Percentiles rank a stretch among this genome's conserved stretches.
Conservation (phyloP, 108 stramenopile genomes). For the Cylindrotheca fusiformis region DNA sequence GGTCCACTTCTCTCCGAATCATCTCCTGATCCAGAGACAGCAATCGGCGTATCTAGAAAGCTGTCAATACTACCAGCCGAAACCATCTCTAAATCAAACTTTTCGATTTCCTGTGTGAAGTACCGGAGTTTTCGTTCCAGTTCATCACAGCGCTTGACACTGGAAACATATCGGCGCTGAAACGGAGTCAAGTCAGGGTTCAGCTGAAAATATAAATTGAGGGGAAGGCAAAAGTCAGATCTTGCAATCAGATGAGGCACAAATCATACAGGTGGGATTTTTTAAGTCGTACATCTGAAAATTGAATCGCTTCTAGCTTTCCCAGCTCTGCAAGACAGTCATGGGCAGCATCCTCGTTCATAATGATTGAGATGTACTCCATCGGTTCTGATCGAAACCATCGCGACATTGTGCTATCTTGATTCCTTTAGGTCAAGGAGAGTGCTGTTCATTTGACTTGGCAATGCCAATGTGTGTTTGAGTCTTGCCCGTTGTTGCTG, state of each 20-base stretch:
- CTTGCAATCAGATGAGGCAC: background rate
- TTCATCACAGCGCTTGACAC: constrained; percentile 97
- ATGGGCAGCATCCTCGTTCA: constrained; percentile 97
- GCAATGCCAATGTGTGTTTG: too few species aligned
- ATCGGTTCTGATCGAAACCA: constrained; percentile 99
- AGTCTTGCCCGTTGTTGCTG: too few species aligned
- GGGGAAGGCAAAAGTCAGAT: background rate
- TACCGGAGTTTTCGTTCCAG: constrained; percentile 97
- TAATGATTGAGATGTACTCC: constrained; percentile 97
- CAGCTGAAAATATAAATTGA: constrained; percentile 42
- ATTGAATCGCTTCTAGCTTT: constrained; percentile 88
- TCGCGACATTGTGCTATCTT: constrained; percentile 63
- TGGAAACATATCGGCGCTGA: constrained; percentile 96
- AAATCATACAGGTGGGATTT: background rate
- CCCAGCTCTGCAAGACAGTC: constrained; percentile 91
- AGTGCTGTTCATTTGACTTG: too few species aligned
- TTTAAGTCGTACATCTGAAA: constrained; percentile 84
- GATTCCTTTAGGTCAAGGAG: too few species aligned
- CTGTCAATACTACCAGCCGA: constrained; percentile 69
- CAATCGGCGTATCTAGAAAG: constrained; percentile 44
- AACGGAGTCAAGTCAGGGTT: constrained; percentile 97
- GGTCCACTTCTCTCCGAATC: constrained; percentile 48
- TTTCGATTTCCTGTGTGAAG: constrained; percentile 85
- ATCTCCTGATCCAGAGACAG: constrained; percentile 26
- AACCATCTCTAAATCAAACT: constrained; percentile 79